A percentile compares a stretch with the other conserved stretches of the same genome.
Conservation (phyloP, 495 filamentous ascomycete genomes). For the Neurospora sp. region DNA sequence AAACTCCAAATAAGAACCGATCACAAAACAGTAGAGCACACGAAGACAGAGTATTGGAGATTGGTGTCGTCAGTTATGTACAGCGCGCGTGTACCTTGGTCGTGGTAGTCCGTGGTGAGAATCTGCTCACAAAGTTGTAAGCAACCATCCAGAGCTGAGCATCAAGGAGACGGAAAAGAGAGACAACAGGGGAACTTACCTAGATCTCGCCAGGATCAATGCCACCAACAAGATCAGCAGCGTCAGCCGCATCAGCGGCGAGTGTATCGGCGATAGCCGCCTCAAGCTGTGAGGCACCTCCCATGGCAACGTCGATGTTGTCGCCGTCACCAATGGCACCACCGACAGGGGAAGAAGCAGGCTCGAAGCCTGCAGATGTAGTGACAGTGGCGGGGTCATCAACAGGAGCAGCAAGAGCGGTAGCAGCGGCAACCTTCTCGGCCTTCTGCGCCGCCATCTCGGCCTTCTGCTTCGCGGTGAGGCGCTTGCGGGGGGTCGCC, state of each 20-base stretch:
- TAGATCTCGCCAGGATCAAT: neutral
- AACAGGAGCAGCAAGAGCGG: neutral
- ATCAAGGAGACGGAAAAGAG: too few species aligned
- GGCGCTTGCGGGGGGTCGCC: neutral
- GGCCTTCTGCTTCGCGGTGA: neutral
- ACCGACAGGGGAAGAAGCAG: too few species aligned
- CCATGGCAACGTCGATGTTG: neutral
- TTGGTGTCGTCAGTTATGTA: neutral
- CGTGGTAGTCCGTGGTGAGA: too few species aligned
- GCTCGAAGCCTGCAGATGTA: too few species aligned
- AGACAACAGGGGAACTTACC: too few species aligned
- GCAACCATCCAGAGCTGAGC: too few species aligned
- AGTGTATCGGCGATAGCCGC: neutral
- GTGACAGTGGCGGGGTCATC: neutral
- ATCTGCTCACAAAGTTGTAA: too few species aligned
- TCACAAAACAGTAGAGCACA: too few species aligned
- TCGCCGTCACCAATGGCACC: too few species aligned
- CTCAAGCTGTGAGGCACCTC: fast-evolving
- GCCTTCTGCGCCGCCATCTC: neutral
- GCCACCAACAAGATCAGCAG: neutral
- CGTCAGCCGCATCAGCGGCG: neutral
- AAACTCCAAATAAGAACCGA: too few species aligned
- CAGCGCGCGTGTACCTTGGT: neutral
- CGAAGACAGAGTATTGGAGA: too few species aligned
- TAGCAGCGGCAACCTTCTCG: neutral